These are phyloP conservation scores for Grifola frondosa DNA, from an alignment of 1,284 basidiomycete genomes.

Conservation along the genomic window DNA sequence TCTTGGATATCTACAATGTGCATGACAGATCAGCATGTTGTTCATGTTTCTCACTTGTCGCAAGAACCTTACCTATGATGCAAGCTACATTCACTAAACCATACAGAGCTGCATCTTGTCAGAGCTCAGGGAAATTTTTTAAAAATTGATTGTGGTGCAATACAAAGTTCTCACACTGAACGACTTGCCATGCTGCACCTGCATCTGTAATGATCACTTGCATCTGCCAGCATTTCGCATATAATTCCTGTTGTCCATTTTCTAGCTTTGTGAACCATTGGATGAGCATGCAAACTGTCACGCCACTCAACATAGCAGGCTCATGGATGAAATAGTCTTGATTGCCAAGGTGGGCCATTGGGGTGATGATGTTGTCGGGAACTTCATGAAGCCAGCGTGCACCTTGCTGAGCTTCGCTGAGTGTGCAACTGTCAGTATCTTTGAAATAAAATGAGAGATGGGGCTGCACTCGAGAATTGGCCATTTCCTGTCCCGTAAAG, in stretches of 20 bases:
- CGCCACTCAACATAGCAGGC: constrained; percentile 24
- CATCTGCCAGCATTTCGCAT: constrained; percentile 10
- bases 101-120: no score
- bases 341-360: constrained; percentile 27
- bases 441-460: constrained; percentile 33
- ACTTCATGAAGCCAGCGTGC: constrained; percentile 29
- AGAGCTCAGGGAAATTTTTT: no score
- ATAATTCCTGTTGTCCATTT: no score
- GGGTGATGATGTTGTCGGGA: constrained; percentile 21
- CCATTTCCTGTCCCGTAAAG: constrained; percentile 28
- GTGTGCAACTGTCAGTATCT: constrained; percentile 20
- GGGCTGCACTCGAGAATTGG: constrained; percentile 24
- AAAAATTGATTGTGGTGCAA: no score
- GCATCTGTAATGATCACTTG: no score
- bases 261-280: constrained; percentile 32
- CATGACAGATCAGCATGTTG: no score
- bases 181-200: no score
- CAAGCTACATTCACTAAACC: no score
- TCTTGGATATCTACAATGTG: no score
- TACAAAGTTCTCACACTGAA: no score
- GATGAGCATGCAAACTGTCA: constrained; percentile 25
- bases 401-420: constrained; percentile 28
- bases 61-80: no score
- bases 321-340: constrained; percentile 36
- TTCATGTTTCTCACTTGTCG: no score